Base-by-base conservation (phyloP, 768 basidiomycete genomes). In the Lactarius hatsudake region DNA sequence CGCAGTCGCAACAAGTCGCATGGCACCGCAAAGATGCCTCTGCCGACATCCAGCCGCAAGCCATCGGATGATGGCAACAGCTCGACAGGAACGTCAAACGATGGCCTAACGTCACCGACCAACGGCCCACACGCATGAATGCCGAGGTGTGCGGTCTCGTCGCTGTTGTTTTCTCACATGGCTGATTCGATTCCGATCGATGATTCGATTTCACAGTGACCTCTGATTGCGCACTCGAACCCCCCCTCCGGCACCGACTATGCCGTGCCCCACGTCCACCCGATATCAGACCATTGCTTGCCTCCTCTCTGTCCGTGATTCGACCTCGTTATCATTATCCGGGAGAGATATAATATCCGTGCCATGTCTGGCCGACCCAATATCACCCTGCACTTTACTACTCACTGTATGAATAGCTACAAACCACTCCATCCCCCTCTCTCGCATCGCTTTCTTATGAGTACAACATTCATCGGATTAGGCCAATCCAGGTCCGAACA, bases 1-100 rank as follows among this genome's bases (percentile, higher is more conserved):
- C 72, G 72, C 53, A 62, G 68, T 15, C 57, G 48, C 23, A 72
- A 69, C 51, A 73, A 68, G 60, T 69, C 65, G 30, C 65, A 56
- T 9, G 61, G 64, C n/a, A 48, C 64, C 23, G 30, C 64, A 12
- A 59, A 65, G 17, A 36, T 54, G 28, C 60, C 61, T n/a, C 10
- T 62, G 23, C 59, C 59, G 55, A 58, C 45, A 36, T 38, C 43
- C 13, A 51, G 17, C 40, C 54, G 30, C 18, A 53, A 42, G 30
- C n/a, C 28, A 36, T 20, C 58, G 40, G 12, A 20, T 2, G 51
- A 59, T 28, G 23, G 51, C 32, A 51, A 59, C 45, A 26, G 17
- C 20, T 9, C 20, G 8, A 28, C 23, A 3, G 26, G 17, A n/a
- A 17, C 23, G 2, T 28, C 61, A 54, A 54, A 54, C 26, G 38